Evolutionary conservation across 2,329 filamentous ascomycete species (phyloP), one percentile per base, ranked within the genome.

Genomic region (Pestalotiopsis sp.): DNA sequence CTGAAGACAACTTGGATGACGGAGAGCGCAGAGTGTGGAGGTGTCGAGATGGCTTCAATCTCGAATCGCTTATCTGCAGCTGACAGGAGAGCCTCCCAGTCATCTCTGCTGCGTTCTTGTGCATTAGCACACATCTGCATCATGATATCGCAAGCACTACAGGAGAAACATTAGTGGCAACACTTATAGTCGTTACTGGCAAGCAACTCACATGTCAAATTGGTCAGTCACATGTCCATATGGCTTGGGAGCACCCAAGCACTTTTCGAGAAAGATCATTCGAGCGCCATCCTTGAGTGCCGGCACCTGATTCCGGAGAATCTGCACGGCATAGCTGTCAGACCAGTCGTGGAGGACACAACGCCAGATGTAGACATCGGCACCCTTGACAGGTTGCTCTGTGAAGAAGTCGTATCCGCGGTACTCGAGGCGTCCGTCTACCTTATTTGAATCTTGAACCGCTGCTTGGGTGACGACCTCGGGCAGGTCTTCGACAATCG

Each of bases 301-400:
- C 3, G 71, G 72, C n/a, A 72, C 67, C 31, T 69, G 67, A 25
- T 67, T 70, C 17, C 57, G 27, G 2, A 73, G 66, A 36, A 73
- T 72, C 7, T 62, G 41, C n/a, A 69, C 61, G 13, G 67, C 67
- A 62, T 69, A 69, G 23, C 59, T 67, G 45, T 73, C 71, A 9
- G 69, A 63, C 72, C 70, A 73, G 41, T 72, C 68, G 39, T 72
- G 71, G n/a, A 73, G 63, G 6, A 73, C 70, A 20, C 63, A 68
- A 11, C 70, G 60, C 41, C 72, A 73, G 13, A 73, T 64, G 49
- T 72, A 73, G 14, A 69, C 70, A 27, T 72, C 69, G 13, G 69
- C 70, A 31, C 36, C 36, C 52, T 62, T 67, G n/a, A 72, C 41
- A 17, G 65, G 36, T 59, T 73, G 68, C 17, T 70, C 60, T 4